These are phyloP conservation scores for Backusella morwellensis DNA, from an alignment of 192 early-diverging fungal species.

Conservation along the genomic window DNA sequence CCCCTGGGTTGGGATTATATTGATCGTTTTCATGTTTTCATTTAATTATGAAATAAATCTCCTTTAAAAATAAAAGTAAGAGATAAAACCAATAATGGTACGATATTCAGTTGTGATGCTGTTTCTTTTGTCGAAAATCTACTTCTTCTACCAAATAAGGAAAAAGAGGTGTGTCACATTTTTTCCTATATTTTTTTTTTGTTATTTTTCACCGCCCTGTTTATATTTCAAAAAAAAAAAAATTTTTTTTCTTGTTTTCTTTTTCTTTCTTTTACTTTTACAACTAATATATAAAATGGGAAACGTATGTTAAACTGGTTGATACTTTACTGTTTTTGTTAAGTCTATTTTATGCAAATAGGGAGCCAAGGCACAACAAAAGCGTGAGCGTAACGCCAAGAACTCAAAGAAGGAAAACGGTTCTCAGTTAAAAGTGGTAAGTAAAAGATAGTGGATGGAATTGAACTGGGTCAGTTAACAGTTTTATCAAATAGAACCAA, in stretches of 20 bases:
- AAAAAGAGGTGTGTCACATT: not conserved
- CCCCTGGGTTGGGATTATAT: too few species aligned
- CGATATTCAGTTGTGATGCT: not conserved
- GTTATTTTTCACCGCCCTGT: not conserved
- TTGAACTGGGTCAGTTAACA: too few species aligned
- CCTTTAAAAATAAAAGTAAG: not conserved
- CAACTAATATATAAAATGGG: not conserved
- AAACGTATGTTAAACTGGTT: slow-evolving; percentile 4
- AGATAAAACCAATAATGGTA: not conserved
- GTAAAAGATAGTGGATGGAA: slow-evolving; percentile 6
- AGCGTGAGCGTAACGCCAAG: slow-evolving; percentile 69
- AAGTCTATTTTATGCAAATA: slow-evolving; percentile 9
- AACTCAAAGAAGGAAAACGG: slow-evolving; percentile 40
- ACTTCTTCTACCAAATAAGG: not conserved
- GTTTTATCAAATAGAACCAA: slow-evolving; percentile 57
- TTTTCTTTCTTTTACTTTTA: not conserved
- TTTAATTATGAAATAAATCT: not conserved
- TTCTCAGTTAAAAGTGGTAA: slow-evolving; percentile 64
- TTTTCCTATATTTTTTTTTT: not conserved
- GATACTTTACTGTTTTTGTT: not conserved
- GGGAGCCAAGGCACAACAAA: slow-evolving; percentile 66
- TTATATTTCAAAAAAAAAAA: slow-evolving; percentile 2
- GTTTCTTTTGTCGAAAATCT: not conserved
- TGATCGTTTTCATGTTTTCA: not conserved
- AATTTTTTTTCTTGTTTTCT: not conserved